Conservation (phyloP, 2,329 filamentous ascomycete species). For the Daldinia sp. region DNA sequence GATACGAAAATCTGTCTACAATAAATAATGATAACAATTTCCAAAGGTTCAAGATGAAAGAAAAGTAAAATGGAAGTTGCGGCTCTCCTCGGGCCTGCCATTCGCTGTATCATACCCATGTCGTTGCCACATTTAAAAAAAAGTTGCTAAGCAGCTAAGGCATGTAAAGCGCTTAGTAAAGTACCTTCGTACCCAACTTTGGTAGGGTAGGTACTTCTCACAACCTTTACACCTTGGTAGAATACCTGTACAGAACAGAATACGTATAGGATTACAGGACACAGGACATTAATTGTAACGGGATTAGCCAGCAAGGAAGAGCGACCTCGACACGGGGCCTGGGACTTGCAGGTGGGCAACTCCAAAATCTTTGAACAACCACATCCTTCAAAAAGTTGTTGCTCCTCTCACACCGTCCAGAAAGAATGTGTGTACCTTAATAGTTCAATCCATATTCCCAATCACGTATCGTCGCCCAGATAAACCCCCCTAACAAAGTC, state of each 20-base stretch:
- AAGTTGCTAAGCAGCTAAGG: constrained; percentile 9
- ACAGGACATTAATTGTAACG: constrained; percentile 17
- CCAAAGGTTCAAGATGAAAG: neutral
- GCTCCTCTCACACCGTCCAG: constrained; percentile 2
- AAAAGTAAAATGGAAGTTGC: constrained; percentile 26
- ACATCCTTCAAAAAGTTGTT: neutral
- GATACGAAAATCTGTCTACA: neutral
- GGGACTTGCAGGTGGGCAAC: constrained; percentile 3
- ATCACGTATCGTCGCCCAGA: constrained; percentile 25
- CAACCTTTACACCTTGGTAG: neutral
- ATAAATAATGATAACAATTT: neutral
- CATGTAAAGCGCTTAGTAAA: constrained; percentile 22
- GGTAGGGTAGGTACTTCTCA: neutral
- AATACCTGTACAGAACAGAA: neutral
- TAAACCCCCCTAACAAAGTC: constrained; percentile 27
- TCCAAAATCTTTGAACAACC: constrained; percentile 37
- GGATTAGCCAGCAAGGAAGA: constrained; percentile 21
- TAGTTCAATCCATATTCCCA: constrained; percentile 33
- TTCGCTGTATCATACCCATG: constrained; percentile 21
- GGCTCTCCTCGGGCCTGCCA: constrained; percentile 23
- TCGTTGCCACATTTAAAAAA: constrained; percentile 34
- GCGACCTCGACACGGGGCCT: constrained; percentile 19
- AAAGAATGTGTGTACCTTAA: constrained; percentile 20
- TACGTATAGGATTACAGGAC: constrained; percentile 1
- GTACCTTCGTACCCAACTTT: constrained; percentile 20